Conservation (phyloP, 129 eudicot genomes). For the Flaveria sonorensis region DNA sequence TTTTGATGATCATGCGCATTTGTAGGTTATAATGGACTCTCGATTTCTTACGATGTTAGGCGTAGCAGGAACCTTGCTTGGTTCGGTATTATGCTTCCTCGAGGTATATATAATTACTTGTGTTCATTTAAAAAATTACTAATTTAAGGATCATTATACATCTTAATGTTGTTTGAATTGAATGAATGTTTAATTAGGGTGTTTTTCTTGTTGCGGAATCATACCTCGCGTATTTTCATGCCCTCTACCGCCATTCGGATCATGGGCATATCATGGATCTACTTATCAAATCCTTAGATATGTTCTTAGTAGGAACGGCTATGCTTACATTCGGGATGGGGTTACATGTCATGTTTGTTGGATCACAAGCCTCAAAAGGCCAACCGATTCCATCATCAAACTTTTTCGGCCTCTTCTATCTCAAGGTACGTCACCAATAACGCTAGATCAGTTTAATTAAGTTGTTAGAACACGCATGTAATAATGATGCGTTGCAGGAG, state of each 20-base stretch:
- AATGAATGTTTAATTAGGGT: slow-evolving; percentile 51
- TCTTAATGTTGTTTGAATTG: neutral
- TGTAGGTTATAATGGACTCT: slow-evolving; percentile 64
- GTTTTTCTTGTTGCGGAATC: slow-evolving; percentile 55
- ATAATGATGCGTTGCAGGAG: slow-evolving; percentile 35
- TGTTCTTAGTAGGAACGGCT: slow-evolving; percentile 84
- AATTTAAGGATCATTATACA: neutral
- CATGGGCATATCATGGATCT: slow-evolving; percentile 54
- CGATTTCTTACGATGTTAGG: slow-evolving; percentile 74
- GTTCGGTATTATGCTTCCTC: slow-evolving; percentile 71
- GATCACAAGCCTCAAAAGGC: slow-evolving; percentile 40
- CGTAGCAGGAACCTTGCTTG: slow-evolving; percentile 76
- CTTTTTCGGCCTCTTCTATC: slow-evolving; percentile 50
- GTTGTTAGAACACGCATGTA: neutral
- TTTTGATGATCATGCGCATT: neutral
- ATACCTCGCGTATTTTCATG: slow-evolving; percentile 58
- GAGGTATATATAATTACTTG: slow-evolving; percentile 49
- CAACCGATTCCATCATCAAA: slow-evolving; percentile 43
- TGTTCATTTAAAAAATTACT: neutral
- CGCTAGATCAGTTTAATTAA: neutral
- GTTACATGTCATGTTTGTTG: slow-evolving; percentile 68
- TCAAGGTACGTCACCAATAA: slow-evolving; percentile 40
- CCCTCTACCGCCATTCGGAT: slow-evolving; percentile 46
- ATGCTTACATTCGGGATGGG: slow-evolving; percentile 77
- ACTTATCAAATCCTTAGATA: slow-evolving; percentile 64